A percentile compares a stretch with the other conserved stretches of the same genome.
These are phyloP conservation scores for Lactarius sanguifluus DNA, from an alignment of 768 basidiomycete species.

Conservation along the genomic window DNA sequence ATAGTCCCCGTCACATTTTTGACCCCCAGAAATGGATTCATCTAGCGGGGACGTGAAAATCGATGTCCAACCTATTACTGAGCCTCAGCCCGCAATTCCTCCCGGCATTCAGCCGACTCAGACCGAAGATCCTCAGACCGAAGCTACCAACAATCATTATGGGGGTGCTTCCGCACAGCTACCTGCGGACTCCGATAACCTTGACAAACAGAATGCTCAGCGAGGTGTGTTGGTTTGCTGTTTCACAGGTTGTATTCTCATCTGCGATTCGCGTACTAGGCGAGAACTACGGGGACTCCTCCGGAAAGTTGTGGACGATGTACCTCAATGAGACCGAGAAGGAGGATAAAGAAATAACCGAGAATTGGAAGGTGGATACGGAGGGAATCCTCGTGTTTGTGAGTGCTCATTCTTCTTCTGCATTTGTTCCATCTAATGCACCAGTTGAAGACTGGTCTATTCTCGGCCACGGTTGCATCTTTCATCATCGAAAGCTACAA, in stretches of 20 bases:
- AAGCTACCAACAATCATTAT: neutral
- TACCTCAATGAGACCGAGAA: slow-evolving; percentile 1
- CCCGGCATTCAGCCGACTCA: neutral
- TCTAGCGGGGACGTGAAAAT: neutral
- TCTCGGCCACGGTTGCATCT: slow-evolving; percentile 11
- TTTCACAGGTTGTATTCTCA: slow-evolving; percentile 4
- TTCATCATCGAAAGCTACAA: slow-evolving; percentile 21
- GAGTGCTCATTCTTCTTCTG: neutral
- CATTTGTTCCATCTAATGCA: neutral
- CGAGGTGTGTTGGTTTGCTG: neutral
- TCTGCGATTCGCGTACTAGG: neutral
- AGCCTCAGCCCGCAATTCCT: neutral
- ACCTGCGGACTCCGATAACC: neutral
- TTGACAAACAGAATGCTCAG: neutral
- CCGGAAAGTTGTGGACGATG: neutral
- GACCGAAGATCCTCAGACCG: neutral
- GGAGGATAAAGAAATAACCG: neutral
- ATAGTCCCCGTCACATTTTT: neutral
- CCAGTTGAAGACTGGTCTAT: slow-evolving; percentile 14
- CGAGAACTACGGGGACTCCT: neutral
- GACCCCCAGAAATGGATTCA: neutral
- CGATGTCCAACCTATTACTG: neutral
- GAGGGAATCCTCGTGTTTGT: neutral
- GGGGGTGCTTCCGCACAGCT: neutral
- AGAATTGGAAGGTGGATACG: neutral